Evolutionary conservation across 2,329 filamentous ascomycete genomes (phyloP).

Genomic region (Cercospora brassicicola): DNA sequence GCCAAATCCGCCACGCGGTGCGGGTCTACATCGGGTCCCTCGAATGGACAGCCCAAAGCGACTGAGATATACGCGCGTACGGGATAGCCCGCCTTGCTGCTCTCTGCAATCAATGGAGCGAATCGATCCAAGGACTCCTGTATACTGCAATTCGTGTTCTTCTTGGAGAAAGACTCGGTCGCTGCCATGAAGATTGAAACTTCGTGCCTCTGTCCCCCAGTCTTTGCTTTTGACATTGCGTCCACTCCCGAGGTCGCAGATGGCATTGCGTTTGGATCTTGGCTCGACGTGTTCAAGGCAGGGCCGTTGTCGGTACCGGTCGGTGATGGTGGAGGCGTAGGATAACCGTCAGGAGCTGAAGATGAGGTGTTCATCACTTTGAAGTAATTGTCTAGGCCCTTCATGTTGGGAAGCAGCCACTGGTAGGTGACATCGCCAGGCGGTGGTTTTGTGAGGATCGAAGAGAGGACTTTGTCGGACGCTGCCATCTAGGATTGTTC

Average conservation of each 20-base stretch:
- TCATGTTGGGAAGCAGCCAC: slow-evolving; percentile 76
- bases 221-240: slow-evolving; percentile 52
- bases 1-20: slow-evolving; percentile 63
- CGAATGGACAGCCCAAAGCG: slow-evolving; percentile 76
- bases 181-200: slow-evolving; percentile 80
- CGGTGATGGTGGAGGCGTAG: slow-evolving; percentile 46
- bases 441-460: slow-evolving; percentile 62
- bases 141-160: slow-evolving; percentile 80
- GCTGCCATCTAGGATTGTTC: slow-evolving; percentile 66
- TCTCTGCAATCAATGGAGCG: slow-evolving; percentile 66
- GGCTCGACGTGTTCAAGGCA: slow-evolving; percentile 45
- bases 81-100: slow-evolving; percentile 64
- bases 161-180: slow-evolving; percentile 75
- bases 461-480: slow-evolving; percentile 70
- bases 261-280: slow-evolving; percentile 47
- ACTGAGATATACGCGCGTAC: slow-evolving; percentile 80
- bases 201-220: slow-evolving; percentile 53
- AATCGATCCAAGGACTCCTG: slow-evolving; percentile 71
- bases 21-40: slow-evolving; percentile 62
- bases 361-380: slow-evolving; percentile 51
- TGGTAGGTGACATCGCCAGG: slow-evolving; percentile 67
- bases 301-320: slow-evolving; percentile 39
- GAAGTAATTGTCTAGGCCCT: slow-evolving; percentile 66
- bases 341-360: slow-evolving; percentile 48
- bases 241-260: slow-evolving; percentile 39